A percentile compares a stretch with the other conserved stretches of the same genome.
Evolutionary conservation across 179 eudicot genomes (phyloP).

Genomic region (Vitellaria paradoxa): DNA sequence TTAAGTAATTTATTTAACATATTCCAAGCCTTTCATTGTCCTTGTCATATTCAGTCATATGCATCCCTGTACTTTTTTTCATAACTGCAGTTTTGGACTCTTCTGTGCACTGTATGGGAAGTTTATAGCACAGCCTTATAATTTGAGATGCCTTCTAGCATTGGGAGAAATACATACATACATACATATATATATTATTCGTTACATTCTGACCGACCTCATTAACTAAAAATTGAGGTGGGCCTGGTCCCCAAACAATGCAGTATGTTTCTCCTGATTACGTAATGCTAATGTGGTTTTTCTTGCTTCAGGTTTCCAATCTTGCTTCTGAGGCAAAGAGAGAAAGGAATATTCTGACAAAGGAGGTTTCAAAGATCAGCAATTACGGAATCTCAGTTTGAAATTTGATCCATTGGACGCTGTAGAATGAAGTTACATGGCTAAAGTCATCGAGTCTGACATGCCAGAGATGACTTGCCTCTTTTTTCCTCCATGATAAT

Average conservation of each 20-base stretch:
- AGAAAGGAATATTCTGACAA: constrained; percentile 58
- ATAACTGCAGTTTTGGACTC: too few relatives aligned
- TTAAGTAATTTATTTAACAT: too few relatives aligned
- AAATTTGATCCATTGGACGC: constrained; percentile 15
- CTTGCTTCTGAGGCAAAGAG: constrained; percentile 62
- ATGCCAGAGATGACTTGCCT: neutral
- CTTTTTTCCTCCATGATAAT: neutral
- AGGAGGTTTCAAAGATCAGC: constrained; percentile 80
- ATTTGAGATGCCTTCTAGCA: too few relatives aligned
- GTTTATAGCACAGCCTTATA: too few relatives aligned
- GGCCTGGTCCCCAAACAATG: neutral
- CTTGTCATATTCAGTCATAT: too few relatives aligned
- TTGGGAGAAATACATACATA: too few relatives aligned
- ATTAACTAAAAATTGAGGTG: neutral
- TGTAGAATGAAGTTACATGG: neutral
- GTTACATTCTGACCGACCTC: neutral
- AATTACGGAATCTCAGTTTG: constrained; percentile 79
- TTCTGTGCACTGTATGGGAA: too few relatives aligned
- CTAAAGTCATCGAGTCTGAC: neutral
- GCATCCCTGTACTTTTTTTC: too few relatives aligned
- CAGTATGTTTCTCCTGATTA: neutral
- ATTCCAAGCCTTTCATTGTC: too few relatives aligned
- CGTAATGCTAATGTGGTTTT: constrained; percentile 8
- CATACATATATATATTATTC: neutral
- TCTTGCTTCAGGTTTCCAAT: constrained; percentile 42